Evolutionary conservation across 2,329 filamentous ascomycete species (phyloP), one percentile per base, ranked within the genome.

Genomic region (Colletotrichum australisinense): DNA sequence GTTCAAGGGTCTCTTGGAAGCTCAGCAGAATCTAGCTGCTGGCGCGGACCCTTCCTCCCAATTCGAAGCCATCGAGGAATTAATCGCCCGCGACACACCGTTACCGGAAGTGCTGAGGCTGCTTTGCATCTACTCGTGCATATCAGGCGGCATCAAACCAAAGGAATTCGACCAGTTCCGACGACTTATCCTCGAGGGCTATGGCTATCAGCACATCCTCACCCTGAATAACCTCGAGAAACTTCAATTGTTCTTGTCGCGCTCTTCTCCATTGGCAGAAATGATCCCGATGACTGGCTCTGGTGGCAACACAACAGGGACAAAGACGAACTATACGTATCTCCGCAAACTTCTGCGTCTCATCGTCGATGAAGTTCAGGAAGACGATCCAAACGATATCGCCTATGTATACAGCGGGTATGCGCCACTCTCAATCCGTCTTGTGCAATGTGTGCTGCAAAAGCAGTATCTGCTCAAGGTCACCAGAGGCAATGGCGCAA

Each of bases 401-500:
- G 93, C 95, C n/a, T 99, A 99, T 79, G 95, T 98, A 12, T 99
- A 98, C 84, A 97, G 94, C 76, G 97, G 97, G 65, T 99, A 98
- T 80, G 97, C 97, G 5, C 97, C 97, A 0, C 88, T 99, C 14
- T 97, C 94, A 57, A 90, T 98, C 67, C 92, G 97, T 19, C 89
- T 99, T 5, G 93, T 99, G 6, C 97, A 99, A 82, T 97, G 94
- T 80, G 90, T 98, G 63, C 84, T 99, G 60, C 95, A 98, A 81
- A 99, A 99, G 82, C 91, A 94, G 69, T 94, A 95, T 76, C 86
- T 99, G 35, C 86, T 92, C 69, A 91, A 90, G 5, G 88, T 95
- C 12, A 92, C 90, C 65, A 92, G 90, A 77, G 93, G 93, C 35
- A 89, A 88, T 19, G 87, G 83, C 57, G 84, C 83, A 52, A 83